These are phyloP conservation scores for Francoa sonchifolia DNA, from an alignment of 441 rosid genomes.

Conservation along the genomic window DNA sequence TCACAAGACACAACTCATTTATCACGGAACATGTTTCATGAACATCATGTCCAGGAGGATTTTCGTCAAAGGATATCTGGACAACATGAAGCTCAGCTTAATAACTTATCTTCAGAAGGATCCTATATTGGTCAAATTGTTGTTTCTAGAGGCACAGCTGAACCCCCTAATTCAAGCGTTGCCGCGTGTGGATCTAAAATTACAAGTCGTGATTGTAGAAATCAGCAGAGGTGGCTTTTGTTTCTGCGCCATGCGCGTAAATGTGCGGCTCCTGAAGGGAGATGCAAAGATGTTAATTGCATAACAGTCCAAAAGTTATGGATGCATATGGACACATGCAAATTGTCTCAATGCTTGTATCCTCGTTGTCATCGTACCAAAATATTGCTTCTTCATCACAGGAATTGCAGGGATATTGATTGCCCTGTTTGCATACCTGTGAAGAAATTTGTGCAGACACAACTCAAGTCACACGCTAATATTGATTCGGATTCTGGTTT, in stretches of 20 bases:
- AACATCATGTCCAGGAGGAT: slow-evolving; percentile 69
- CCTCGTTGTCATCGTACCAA: slow-evolving; percentile 80
- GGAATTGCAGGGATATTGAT: slow-evolving; percentile 45
- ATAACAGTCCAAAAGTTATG: slow-evolving; percentile 57
- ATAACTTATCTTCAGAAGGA: slow-evolving; percentile 57
- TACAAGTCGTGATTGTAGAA: slow-evolving; percentile 52
- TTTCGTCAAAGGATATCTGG: slow-evolving; percentile 64
- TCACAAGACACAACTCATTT: slow-evolving; percentile 42
- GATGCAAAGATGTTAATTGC: slow-evolving; percentile 62
- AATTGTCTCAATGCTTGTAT: slow-evolving; percentile 42
- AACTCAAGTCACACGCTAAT: slow-evolving; percentile 38
- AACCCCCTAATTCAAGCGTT: slow-evolving; percentile 30
- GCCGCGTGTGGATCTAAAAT: slow-evolving; percentile 43
- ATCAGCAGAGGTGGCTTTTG: slow-evolving; percentile 88
- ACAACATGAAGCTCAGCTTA: slow-evolving; percentile 72
- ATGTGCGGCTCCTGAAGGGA: slow-evolving; percentile 87
- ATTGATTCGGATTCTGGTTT: slow-evolving; percentile 30
- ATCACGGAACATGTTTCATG: slow-evolving; percentile 35
- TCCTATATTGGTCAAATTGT: slow-evolving; percentile 34
- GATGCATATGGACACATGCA: slow-evolving; percentile 79
- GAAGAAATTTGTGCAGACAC: slow-evolving; percentile 45
- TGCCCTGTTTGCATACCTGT: slow-evolving; percentile 98
- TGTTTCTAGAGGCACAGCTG: slow-evolving; percentile 36
- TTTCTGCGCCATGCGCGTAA: slow-evolving; percentile 83
- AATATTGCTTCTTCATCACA: slow-evolving; percentile 63